A percentile compares a stretch with the other conserved stretches of the same genome.
Evolutionary conservation across 768 basidiomycete species (phyloP).

Genomic region (Amanita exitialis): DNA sequence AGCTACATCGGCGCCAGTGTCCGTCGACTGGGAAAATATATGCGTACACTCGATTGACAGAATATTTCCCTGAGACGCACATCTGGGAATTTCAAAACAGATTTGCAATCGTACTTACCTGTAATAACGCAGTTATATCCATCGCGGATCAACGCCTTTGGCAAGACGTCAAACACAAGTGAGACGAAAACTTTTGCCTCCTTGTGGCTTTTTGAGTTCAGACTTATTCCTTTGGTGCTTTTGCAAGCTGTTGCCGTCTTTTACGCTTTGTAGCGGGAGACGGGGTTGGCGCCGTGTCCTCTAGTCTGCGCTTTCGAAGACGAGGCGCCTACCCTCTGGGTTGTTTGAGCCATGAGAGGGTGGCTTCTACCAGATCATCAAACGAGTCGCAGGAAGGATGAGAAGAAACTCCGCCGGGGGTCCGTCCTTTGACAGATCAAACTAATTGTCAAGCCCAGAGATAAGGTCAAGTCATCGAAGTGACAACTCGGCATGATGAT

Average conservation of each 20-base stretch:
- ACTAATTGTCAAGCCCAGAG: not conserved
- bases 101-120: not conserved
- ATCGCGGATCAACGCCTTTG: not conserved
- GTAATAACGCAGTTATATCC: not conserved
- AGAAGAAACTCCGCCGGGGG: not conserved
- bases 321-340: constrained; percentile 34
- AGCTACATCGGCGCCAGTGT: not conserved
- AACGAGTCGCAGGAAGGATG: not conserved
- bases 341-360: constrained; percentile 56
- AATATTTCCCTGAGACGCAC: not conserved
- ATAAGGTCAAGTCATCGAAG: not conserved
- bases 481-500: not conserved
- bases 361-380: not conserved
- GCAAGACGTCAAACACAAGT: too few species aligned
- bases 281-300: constrained; percentile 30
- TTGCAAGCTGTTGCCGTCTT: constrained; percentile 68
- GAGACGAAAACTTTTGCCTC: too few species aligned
- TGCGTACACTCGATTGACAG: not conserved
- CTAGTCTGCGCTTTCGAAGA: constrained; percentile 39
- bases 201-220: not conserved
- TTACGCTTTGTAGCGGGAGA: constrained; percentile 40
- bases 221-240: constrained; percentile 45
- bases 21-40: not conserved
- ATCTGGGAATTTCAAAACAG: not conserved
- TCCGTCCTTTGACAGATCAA: not conserved